These are phyloP conservation scores for Plasmodium ovale DNA, from an alignment of 169 alveolate species.

Conservation along the genomic window DNA sequence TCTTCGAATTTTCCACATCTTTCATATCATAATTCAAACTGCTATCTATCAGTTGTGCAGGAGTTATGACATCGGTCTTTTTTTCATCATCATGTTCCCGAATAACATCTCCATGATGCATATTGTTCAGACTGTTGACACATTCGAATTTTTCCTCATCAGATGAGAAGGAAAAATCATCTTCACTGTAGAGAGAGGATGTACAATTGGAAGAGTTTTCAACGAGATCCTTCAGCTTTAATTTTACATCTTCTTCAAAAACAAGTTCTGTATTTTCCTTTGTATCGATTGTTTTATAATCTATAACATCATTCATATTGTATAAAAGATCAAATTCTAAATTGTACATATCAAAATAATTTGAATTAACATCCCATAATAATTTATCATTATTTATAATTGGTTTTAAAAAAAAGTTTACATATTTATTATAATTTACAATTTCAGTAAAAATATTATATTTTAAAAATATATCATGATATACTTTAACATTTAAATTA, in stretches of 20 bases:
- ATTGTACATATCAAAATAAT: slow-evolving; percentile 12
- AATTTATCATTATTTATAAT: slow-evolving; percentile 65
- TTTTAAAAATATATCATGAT: slow-evolving; percentile 75
- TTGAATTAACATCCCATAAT: slow-evolving; percentile 66
- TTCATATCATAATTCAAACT: background rate
- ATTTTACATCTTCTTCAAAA: slow-evolving; percentile 6
- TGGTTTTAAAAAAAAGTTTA: slow-evolving; percentile 67
- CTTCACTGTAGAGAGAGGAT: slow-evolving; percentile 21
- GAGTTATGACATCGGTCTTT: background rate
- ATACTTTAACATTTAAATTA: slow-evolving; percentile 58
- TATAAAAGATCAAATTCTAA: background rate
- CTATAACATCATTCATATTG: background rate
- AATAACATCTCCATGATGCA: background rate
- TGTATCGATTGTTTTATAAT: background rate
- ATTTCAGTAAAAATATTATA: slow-evolving; percentile 28
- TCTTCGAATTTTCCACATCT: background rate
- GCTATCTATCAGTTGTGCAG: background rate
- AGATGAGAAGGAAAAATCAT: background rate
- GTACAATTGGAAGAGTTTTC: slow-evolving; percentile 42
- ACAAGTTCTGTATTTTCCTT: background rate
- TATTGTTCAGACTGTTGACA: background rate
- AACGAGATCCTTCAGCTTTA: slow-evolving; percentile 39
- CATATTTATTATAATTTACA: slow-evolving; percentile 35
- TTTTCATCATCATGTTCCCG: background rate
- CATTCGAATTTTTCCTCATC: slow-evolving; percentile 16